These are phyloP conservation scores for Cylindrodendrum hubeiense DNA, from an alignment of 2,329 filamentous ascomycete genomes.

Conservation along the genomic window DNA sequence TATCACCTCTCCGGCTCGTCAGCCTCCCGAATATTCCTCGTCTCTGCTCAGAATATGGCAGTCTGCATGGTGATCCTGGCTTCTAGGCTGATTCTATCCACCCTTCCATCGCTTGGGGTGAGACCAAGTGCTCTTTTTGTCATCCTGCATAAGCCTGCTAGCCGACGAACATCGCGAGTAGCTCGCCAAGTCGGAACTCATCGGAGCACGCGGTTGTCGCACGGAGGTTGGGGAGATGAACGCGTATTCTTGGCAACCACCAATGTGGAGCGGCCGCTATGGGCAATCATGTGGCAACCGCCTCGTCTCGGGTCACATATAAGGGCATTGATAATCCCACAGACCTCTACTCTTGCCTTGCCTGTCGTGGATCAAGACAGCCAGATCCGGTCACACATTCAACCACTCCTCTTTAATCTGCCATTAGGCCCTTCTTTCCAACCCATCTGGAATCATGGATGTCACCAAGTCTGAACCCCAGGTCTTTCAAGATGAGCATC, in stretches of 20 bases:
- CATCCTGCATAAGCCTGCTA: not conserved
- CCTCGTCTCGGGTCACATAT: not conserved
- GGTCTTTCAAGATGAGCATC: constrained; percentile 36
- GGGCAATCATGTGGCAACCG: not conserved
- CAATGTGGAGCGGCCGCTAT: not conserved
- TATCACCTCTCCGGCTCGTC: not conserved
- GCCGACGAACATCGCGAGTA: not conserved
- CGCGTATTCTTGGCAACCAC: too few relatives aligned
- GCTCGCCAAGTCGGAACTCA: not conserved
- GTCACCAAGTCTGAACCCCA: constrained; percentile 25
- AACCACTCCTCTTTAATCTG: not conserved
- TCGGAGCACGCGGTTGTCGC: too few relatives aligned
- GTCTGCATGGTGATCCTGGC: not conserved
- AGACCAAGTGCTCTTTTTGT: not conserved
- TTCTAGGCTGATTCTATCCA: not conserved
- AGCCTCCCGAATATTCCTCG: not conserved
- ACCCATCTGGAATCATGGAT: not conserved
- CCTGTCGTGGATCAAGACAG: not conserved
- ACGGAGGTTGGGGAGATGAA: too few relatives aligned
- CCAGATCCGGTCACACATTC: not conserved
- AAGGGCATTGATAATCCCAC: not conserved
- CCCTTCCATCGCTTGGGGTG: not conserved
- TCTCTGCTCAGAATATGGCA: not conserved
- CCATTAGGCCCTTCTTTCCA: not conserved
- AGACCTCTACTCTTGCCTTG: not conserved